Percentiles rank a stretch among this genome's conserved stretches.
These are phyloP conservation scores for Cucumis hystrix DNA, from an alignment of 306 rosid genomes.

Conservation along the genomic window DNA sequence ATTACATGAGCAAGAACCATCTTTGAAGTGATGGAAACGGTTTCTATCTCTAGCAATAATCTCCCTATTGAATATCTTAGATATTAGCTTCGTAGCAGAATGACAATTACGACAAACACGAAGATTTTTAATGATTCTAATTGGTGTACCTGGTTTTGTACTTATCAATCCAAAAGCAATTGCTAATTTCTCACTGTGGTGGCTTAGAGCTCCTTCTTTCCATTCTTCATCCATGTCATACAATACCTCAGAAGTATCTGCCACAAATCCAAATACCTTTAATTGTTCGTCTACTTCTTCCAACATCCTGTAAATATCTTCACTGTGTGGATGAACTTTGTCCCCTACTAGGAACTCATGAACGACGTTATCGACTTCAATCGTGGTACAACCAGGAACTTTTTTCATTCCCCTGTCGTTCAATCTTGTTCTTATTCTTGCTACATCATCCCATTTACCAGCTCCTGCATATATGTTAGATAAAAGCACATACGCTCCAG, in stretches of 20 bases:
- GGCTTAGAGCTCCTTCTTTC: constrained; percentile 74
- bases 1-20: constrained; percentile 66
- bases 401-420: constrained; percentile 73
- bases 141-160: constrained; percentile 63
- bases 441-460: constrained; percentile 77
- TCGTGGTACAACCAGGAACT: constrained; percentile 81
- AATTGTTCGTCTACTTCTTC: constrained; percentile 52
- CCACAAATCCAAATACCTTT: constrained; percentile 41
- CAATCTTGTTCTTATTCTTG: constrained; percentile 54
- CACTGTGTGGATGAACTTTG: constrained; percentile 42
- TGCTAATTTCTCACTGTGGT: constrained; percentile 82
- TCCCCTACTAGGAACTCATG: constrained; percentile 85
- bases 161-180: constrained; percentile 75
- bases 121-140: constrained; percentile 71
- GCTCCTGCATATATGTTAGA: constrained; percentile 78
- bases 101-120: constrained; percentile 82
- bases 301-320: constrained; percentile 43
- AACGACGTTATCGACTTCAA: constrained; percentile 59
- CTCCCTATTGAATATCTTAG: constrained; percentile 65
- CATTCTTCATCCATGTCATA: constrained; percentile 72
- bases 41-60: constrained; percentile 79
- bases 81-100: constrained; percentile 63
- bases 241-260: constrained; percentile 71
- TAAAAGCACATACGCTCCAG: constrained; percentile 56
- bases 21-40: constrained; percentile 73